These are phyloP conservation scores for Volutella citrinella DNA, from an alignment of 2,329 filamentous ascomycete species.

Conservation along the genomic window DNA sequence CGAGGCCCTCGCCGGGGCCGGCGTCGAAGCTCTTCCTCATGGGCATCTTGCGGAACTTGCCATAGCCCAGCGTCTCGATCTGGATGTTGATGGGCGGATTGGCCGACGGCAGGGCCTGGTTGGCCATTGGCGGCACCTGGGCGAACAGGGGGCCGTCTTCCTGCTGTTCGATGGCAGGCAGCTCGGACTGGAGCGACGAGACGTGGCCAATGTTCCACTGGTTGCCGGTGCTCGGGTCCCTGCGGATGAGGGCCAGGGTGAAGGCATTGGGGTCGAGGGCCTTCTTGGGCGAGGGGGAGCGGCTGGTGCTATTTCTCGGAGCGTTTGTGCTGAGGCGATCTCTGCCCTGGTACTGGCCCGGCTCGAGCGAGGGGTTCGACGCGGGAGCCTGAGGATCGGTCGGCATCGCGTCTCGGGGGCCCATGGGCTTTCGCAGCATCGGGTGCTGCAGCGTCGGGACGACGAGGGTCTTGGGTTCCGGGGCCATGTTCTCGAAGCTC, in stretches of 20 bases:
- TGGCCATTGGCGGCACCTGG: slow-evolving; percentile 18
- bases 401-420: too few relatives aligned
- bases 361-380: too few relatives aligned
- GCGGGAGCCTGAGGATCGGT: too few relatives aligned
- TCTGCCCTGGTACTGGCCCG: too few relatives aligned
- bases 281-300: slow-evolving; percentile 39
- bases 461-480: too few relatives aligned
- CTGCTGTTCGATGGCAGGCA: slow-evolving; percentile 19
- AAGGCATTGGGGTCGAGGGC: slow-evolving; percentile 41
- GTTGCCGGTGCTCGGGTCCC: slow-evolving; percentile 63
- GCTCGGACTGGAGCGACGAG: slow-evolving; percentile 49
- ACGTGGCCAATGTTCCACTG: slow-evolving; percentile 77
- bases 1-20: slow-evolving; percentile 15
- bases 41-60: slow-evolving; percentile 53
- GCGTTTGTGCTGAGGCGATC: too few relatives aligned
- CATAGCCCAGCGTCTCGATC: slow-evolving; percentile 55
- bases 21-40: slow-evolving; percentile 34
- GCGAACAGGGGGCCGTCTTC: slow-evolving; percentile 21
- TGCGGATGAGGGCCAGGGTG: slow-evolving; percentile 65
- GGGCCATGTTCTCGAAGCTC: too few relatives aligned
- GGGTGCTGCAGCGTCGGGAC: too few relatives aligned
- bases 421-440: too few relatives aligned
- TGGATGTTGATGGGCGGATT: slow-evolving; percentile 48
- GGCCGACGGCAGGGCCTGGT: slow-evolving; percentile 6
- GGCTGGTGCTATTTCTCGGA: slow-evolving; percentile 6